These are phyloP conservation scores for Vanrija sp. DNA, from an alignment of 1,284 basidiomycete genomes.

Conservation along the genomic window DNA sequence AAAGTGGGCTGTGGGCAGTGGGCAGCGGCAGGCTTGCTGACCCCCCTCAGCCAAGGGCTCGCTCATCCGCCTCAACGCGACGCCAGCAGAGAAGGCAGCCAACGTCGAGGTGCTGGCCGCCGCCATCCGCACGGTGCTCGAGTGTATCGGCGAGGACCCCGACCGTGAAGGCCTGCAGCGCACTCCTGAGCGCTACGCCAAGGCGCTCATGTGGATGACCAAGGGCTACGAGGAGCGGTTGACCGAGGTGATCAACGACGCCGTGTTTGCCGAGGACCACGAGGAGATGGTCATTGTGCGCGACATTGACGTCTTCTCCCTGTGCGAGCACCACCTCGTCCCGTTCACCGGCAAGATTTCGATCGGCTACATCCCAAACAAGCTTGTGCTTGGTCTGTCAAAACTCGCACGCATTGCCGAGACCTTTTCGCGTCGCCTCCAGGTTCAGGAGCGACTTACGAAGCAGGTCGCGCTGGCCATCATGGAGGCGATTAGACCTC, in stretches of 20 bases:
- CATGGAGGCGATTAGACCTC: slow-evolving; percentile 93
- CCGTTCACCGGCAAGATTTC: slow-evolving; percentile 93
- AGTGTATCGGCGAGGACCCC: slow-evolving; percentile 98
- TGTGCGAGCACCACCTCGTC: slow-evolving; percentile 98
- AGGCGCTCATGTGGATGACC: slow-evolving; percentile 99
- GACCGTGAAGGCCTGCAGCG: slow-evolving; percentile 83
- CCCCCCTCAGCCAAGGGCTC: slow-evolving; percentile 74
- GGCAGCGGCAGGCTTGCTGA: background rate
- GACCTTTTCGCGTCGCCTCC: slow-evolving; percentile 90
- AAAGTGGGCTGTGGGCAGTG: too few relatives aligned
- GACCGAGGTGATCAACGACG: slow-evolving; percentile 95
- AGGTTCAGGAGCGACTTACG: slow-evolving; percentile 96
- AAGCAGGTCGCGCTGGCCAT: slow-evolving; percentile 97
- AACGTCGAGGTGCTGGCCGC: slow-evolving; percentile 73
- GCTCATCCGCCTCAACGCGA: slow-evolving; percentile 73
- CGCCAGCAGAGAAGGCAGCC: slow-evolving; percentile 64
- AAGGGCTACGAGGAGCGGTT: slow-evolving; percentile 95
- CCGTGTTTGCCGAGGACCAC: slow-evolving; percentile 97
- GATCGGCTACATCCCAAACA: slow-evolving; percentile 93
- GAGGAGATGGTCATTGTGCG: slow-evolving; percentile 99
- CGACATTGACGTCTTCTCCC: slow-evolving; percentile 93
- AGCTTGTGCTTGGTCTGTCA: slow-evolving; percentile 90
- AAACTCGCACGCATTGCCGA: slow-evolving; percentile 97
- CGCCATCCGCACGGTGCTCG: slow-evolving; percentile 87
- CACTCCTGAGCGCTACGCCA: slow-evolving; percentile 94